A percentile compares a stretch with the other conserved stretches of the same genome.
Evolutionary conservation across 2,329 filamentous ascomycete genomes (phyloP).

Genomic region (Hypomyces rosellus): DNA sequence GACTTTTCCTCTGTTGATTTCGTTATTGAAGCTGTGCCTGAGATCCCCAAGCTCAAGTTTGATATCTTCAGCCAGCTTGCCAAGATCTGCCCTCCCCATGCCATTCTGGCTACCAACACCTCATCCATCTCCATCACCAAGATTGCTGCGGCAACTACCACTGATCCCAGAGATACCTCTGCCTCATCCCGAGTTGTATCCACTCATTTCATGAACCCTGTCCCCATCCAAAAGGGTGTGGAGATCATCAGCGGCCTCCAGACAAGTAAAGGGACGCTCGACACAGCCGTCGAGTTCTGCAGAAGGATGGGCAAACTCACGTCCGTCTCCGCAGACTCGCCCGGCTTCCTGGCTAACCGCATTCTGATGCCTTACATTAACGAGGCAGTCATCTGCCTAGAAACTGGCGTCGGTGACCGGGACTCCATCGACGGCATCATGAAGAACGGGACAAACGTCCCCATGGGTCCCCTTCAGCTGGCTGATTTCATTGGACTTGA

Average conservation of each 20-base stretch:
- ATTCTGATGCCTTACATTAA: slow-evolving; percentile 99
- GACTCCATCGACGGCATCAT: slow-evolving; percentile 97
- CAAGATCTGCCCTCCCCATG: slow-evolving; percentile 71
- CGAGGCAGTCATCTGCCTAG: slow-evolving; percentile 91
- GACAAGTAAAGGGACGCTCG: slow-evolving; percentile 75
- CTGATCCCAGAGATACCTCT: slow-evolving; percentile 70
- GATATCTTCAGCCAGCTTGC: slow-evolving; percentile 82
- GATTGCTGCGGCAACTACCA: slow-evolving; percentile 81
- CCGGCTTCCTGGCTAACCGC: slow-evolving; percentile 91
- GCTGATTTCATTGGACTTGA: slow-evolving; percentile 97
- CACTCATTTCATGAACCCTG: slow-evolving; percentile 99
- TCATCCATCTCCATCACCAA: slow-evolving; percentile 97
- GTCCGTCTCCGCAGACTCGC: slow-evolving; percentile 80
- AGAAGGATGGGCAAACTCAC: slow-evolving; percentile 89
- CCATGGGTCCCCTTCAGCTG: slow-evolving; percentile 90
- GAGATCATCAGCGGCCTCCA: slow-evolving; percentile 96
- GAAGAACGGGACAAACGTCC: slow-evolving; percentile 98
- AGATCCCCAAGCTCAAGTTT: slow-evolving; percentile 81
- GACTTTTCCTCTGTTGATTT: slow-evolving; percentile 83
- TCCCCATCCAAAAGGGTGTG: slow-evolving; percentile 92
- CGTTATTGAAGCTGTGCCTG: slow-evolving; percentile 94
- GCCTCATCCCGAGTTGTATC: slow-evolving; percentile 84
- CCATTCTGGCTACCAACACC: slow-evolving; percentile 94
- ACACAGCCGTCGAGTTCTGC: slow-evolving; percentile 79
- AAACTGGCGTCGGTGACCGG: slow-evolving; percentile 81